Base-by-base conservation (phyloP, 1,284 basidiomycete species). In the Ustilago cynodontis region DNA sequence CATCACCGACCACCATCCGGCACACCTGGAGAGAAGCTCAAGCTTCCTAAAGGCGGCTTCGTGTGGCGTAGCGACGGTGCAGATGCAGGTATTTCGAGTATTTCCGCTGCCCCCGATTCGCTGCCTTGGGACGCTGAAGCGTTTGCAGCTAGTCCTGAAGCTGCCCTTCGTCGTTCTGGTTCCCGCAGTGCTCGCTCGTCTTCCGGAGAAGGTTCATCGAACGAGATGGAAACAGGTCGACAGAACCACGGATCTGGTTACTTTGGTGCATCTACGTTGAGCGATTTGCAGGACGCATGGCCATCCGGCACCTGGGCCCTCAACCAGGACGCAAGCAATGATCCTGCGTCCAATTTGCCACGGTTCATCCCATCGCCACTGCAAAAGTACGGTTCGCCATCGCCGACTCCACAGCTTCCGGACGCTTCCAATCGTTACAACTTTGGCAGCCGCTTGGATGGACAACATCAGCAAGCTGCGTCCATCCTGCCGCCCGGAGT, bases 31-130 rank as follows among this genome's bases (percentile, higher is more conserved):
- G 72, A 78, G 16, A 68, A 65, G 29, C 47, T 76, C 49, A 78
- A 70, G 47, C 59, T 79, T n/a, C 79, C 76, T n/a, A 57, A 78
- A 49, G 80, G 77, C 1, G 77, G 71, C 3, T 81, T 82, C 22
- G 70, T 79, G 9, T 81, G 79, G 80, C 62, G 77, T 11, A 74
- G 76, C 57, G 71, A 78, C 9, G 68, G 71, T n/a, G 67, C 51
- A 8, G 65, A 76, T 35, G 68, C 68, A 1, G 75, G 66, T 2
- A 63, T 73, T 33, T 59, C 71, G 2, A 67, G 67, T 47, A 14
- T 64, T n/a, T 53, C 59, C 2, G 61, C 59, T 20, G 58, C 45
- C 10, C 55, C 70, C 16, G 71, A 64, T 10, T 39, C 52, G 10
- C 35, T 77, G 59, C 70, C 75, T 1, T 77, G 75, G 75, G 75